phyloP scores from a whole-genome alignment of 179 eudicot species.

The Corrigiola litoralis region DNA sequence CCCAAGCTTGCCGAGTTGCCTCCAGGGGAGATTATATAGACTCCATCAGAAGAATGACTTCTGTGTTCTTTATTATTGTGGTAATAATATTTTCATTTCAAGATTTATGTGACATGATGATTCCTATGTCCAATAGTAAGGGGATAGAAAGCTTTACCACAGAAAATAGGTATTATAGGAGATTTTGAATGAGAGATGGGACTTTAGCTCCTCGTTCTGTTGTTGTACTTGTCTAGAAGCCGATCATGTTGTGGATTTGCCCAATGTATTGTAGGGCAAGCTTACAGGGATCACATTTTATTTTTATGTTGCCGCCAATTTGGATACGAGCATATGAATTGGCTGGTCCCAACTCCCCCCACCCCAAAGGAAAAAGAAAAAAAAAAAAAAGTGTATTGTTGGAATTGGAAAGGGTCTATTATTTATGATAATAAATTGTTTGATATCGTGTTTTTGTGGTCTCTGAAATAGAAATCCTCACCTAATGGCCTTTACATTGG shows the following conservation, averaged over 20 bases:
- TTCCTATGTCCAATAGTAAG: not conserved
- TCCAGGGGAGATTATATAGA: slow-evolving; percentile 62
- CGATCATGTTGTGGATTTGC: not conserved
- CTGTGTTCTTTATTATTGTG: not conserved
- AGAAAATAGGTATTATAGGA: slow-evolving; percentile 5
- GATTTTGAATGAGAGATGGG: slow-evolving; percentile 1
- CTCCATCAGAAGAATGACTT: not conserved
- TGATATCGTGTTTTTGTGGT: too few species aligned
- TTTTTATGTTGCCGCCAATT: not conserved
- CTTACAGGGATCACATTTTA: not conserved
- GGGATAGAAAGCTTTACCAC: too few species aligned
- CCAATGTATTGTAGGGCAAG: not conserved
- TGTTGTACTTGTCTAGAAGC: not conserved
- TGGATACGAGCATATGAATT: not conserved
- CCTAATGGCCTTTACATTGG: too few species aligned
- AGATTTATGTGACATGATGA: slow-evolving; percentile 8
- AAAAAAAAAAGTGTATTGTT: too few species aligned
- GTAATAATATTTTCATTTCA: not conserved
- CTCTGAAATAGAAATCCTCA: too few species aligned
- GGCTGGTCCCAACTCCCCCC: too few species aligned
- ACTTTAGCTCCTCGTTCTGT: not conserved
- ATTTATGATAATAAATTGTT: too few species aligned
- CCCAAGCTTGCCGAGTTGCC: slow-evolving; percentile 76
- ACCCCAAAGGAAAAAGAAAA: too few species aligned
- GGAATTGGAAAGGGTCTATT: too few species aligned